Evolutionary conservation across 1,284 basidiomycete genomes (phyloP).

Genomic region (Tilletia setariae): DNA sequence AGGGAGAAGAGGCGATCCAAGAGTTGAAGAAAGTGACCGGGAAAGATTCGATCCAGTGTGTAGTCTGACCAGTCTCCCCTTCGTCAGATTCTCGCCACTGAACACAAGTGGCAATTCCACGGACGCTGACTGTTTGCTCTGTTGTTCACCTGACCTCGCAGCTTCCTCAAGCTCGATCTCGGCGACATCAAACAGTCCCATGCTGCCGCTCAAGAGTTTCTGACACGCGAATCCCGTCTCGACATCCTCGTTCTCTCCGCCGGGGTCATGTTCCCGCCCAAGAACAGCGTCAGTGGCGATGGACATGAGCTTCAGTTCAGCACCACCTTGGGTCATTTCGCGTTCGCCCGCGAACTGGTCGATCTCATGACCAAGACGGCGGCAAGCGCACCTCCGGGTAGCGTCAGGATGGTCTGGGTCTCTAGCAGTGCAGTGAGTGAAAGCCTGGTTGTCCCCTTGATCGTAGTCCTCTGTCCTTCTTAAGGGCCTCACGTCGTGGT

Average conservation of each 20-base stretch:
- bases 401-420: slow-evolving; percentile 3
- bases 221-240: neutral
- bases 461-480: too few species aligned
- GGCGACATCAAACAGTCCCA: neutral
- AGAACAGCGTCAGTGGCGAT: neutral
- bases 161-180: slow-evolving; percentile 9
- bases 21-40: too few species aligned
- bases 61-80: too few species aligned
- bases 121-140: too few species aligned
- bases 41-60: too few species aligned
- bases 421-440: neutral
- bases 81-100: too few species aligned
- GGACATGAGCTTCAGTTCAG: neutral
- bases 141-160: neutral
- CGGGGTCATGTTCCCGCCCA: slow-evolving; percentile 1
- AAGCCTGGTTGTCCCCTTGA: too few species aligned
- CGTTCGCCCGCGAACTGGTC: neutral
- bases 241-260: slow-evolving; percentile 2
- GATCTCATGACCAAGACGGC: neutral
- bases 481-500: too few species aligned
- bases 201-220: slow-evolving; percentile 1
- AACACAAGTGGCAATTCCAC: too few species aligned
- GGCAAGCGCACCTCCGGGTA: neutral
- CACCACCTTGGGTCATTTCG: neutral
- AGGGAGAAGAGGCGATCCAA: neutral